A percentile compares a stretch with the other conserved stretches of the same genome.
Conservation (phyloP, 768 basidiomycete genomes). For the Baorangia bicolor region DNA sequence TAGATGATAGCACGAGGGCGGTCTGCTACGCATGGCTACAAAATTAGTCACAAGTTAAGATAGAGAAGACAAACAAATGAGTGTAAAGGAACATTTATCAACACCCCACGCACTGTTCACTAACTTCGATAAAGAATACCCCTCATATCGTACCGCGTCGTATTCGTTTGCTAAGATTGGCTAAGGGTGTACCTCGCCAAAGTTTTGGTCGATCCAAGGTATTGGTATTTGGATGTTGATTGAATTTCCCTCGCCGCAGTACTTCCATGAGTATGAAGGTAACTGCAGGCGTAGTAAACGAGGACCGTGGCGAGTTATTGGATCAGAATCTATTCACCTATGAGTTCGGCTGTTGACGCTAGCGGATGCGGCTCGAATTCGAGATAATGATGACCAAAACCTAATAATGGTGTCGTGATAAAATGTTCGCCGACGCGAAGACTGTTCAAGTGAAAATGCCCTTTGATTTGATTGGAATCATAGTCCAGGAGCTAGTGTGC, state of each 20-base stretch:
- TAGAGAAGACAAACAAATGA: slow-evolving; percentile 3
- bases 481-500: slow-evolving; percentile 49
- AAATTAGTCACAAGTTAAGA: background rate
- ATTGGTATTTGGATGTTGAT: slow-evolving; percentile 47
- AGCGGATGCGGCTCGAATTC: slow-evolving; percentile 52
- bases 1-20: background rate
- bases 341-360: slow-evolving; percentile 51
- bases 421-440: slow-evolving; percentile 45
- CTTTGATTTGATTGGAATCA: slow-evolving; percentile 48
- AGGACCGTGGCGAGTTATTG: background rate
- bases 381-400: slow-evolving; percentile 57
- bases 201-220: slow-evolving; percentile 47
- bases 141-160: slow-evolving; percentile 33
- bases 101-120: background rate
- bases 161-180: slow-evolving; percentile 30
- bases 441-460: slow-evolving; percentile 50
- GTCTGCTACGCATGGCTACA: slow-evolving; percentile 1
- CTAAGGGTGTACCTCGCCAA: slow-evolving; percentile 39
- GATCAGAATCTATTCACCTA: slow-evolving; percentile 33
- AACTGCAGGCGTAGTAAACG: slow-evolving; percentile 36
- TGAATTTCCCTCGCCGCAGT: slow-evolving; percentile 57
- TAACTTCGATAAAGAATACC: background rate
- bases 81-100: background rate
- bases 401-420: slow-evolving; percentile 50
- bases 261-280: slow-evolving; percentile 68